Evolutionary conservation across 495 filamentous ascomycete genomes (phyloP).

Genomic region (Chaetomium cochliodes): DNA sequence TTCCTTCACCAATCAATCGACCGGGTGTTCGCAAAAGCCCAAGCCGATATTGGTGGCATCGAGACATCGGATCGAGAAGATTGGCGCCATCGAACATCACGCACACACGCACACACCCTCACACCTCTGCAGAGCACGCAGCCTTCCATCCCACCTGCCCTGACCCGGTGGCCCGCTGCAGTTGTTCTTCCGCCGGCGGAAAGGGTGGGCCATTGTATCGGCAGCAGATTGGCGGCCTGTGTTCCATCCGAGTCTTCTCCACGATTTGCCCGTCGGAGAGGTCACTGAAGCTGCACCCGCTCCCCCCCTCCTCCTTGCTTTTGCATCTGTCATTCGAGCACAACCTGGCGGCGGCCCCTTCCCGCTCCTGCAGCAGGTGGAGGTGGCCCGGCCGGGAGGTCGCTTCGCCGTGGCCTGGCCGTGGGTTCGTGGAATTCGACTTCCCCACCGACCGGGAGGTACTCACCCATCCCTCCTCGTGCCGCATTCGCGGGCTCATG

Average conservation of each 20-base stretch:
- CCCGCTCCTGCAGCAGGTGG: slow-evolving; percentile 35
- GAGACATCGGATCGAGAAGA: no score
- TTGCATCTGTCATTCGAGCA: slow-evolving; percentile 28
- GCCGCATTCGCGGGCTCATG: slow-evolving; percentile 18
- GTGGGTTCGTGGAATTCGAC: slow-evolving; percentile 8
- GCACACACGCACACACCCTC: slow-evolving; percentile 13
- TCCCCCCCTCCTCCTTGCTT: slow-evolving; percentile 19
- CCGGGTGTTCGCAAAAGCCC: no score
- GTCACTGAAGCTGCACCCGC: neutral
- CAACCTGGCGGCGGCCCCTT: slow-evolving; percentile 30
- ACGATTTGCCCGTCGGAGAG: slow-evolving; percentile 24
- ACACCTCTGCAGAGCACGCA: slow-evolving; percentile 11
- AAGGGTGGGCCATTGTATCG: slow-evolving; percentile 1
- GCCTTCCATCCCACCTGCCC: slow-evolving; percentile 5
- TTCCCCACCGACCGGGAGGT: neutral
- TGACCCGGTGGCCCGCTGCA: slow-evolving; percentile 18
- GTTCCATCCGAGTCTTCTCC: slow-evolving; percentile 22
- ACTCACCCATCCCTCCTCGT: slow-evolving; percentile 14
- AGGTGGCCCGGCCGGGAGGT: neutral
- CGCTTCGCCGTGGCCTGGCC: neutral
- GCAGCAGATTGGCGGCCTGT: slow-evolving; percentile 4
- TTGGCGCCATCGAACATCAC: neutral
- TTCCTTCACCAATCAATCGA: no score
- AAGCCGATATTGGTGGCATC: no score
- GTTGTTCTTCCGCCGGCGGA: neutral